These are phyloP conservation scores for Ophiosphaerella narmari DNA, from an alignment of 2,329 filamentous ascomycete genomes.

Conservation along the genomic window DNA sequence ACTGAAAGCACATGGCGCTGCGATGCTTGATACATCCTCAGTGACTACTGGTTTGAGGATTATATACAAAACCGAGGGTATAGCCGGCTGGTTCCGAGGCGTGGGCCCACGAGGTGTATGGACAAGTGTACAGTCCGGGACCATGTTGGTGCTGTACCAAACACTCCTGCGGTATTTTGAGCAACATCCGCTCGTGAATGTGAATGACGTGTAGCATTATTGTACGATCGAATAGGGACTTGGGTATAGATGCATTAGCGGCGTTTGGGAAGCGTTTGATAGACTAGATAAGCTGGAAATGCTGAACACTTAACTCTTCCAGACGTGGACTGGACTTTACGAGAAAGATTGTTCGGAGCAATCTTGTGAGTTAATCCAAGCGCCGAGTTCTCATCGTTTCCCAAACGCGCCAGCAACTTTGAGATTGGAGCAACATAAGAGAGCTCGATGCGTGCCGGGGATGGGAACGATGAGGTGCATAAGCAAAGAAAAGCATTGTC, in stretches of 20 bases:
- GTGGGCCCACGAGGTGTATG: slow-evolving; percentile 92
- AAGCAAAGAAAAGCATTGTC: slow-evolving; percentile 60
- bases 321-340: neutral
- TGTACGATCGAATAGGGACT: slow-evolving; percentile 19
- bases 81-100: slow-evolving; percentile 90
- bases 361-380: slow-evolving; percentile 26
- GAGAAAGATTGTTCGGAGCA: neutral
- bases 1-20: slow-evolving; percentile 75
- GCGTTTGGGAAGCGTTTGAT: slow-evolving; percentile 19
- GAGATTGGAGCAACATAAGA: slow-evolving; percentile 26
- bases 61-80: slow-evolving; percentile 87
- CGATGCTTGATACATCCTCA: slow-evolving; percentile 85
- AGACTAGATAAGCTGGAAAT: slow-evolving; percentile 12
- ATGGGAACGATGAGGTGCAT: slow-evolving; percentile 43
- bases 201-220: slow-evolving; percentile 21
- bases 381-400: slow-evolving; percentile 22
- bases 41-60: slow-evolving; percentile 81
- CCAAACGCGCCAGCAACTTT: slow-evolving; percentile 24
- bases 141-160: slow-evolving; percentile 96
- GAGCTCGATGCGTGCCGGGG: slow-evolving; percentile 31
- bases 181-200: slow-evolving; percentile 48
- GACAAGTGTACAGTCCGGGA: slow-evolving; percentile 96
- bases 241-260: slow-evolving; percentile 18
- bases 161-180: slow-evolving; percentile 80
- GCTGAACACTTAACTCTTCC: slow-evolving; percentile 4